Percentiles rank a stretch among this genome's conserved stretches.
phyloP scores from a whole-genome alignment of 2,329 filamentous ascomycete species.

The Cordyceps militaris region DNA sequence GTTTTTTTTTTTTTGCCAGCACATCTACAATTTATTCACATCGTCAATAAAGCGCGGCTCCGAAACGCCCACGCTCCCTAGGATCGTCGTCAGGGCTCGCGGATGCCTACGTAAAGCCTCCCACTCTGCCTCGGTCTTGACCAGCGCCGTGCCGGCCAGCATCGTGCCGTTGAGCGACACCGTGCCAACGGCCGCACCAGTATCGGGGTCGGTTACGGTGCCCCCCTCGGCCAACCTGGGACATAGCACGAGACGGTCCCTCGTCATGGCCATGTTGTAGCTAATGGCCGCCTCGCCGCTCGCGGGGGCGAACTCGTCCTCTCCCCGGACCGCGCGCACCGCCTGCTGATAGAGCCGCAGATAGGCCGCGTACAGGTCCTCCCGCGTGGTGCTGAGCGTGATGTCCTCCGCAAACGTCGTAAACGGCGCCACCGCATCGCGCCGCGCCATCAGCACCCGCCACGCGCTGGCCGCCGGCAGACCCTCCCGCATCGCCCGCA shows the following conservation, averaged over 20 bases:
- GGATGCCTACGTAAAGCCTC: conserved; percentile 39
- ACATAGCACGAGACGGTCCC: conserved; percentile 43
- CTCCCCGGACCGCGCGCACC: conserved; percentile 29
- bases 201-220: conserved; percentile 22
- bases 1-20: background rate
- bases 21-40: conserved; percentile 5
- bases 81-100: conserved; percentile 16
- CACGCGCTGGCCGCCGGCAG: conserved; percentile 33
- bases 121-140: conserved; percentile 54
- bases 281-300: conserved; percentile 47
- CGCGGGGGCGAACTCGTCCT: conserved; percentile 15
- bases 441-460: conserved; percentile 40
- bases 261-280: conserved; percentile 58
- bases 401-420: conserved; percentile 36
- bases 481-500: conserved; percentile 54
- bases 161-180: conserved; percentile 54
- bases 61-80: conserved; percentile 27
- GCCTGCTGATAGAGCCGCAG: conserved; percentile 41
- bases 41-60: conserved; percentile 2
- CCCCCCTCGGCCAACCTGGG: conserved; percentile 48
- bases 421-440: conserved; percentile 35
- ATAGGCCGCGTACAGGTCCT: conserved; percentile 37
- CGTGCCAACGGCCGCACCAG: conserved; percentile 31
- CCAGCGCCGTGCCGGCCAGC: conserved; percentile 56
- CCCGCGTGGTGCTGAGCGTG: conserved; percentile 24